Base-by-base conservation (phyloP, 2,329 filamentous ascomycete genomes). In the Salinomyces thailandicus region DNA sequence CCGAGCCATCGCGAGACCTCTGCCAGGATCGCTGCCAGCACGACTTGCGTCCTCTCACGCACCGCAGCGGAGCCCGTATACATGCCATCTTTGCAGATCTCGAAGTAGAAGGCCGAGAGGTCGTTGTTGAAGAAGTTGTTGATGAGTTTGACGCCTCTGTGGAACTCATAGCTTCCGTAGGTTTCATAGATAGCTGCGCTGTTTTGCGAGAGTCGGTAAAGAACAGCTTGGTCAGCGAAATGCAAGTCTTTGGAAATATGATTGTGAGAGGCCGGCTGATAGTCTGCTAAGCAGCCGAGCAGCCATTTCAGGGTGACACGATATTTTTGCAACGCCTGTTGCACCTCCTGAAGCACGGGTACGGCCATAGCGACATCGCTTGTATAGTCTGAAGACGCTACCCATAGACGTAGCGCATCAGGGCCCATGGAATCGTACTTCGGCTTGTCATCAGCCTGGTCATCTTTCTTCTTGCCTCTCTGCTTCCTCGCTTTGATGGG, bases 71-170 rank as follows among this genome's bases (percentile, higher is more conserved):
- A 74, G 18, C 82, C 84, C 31, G 87, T 91, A 64, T 98, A 98
- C 1, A 96, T 68, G 3, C 85, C 72, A 53, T 98, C 91, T 61
- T 98, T 98, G 50, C 87, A 70, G 0, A 83, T 78, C 60, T 98
- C 91, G 39, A 98, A 76, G 59, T 96, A 98, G 59, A 95, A 93
- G 0, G 89, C 81, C 0, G 86, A 95, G 16, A 98, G 71, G 48
- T 95, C 84, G 16, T 71, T 77, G 37, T 78, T 77, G 41, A 93
- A 71, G 79, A 87, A 95, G 44, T 75, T 74, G 59, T 87, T 93
- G 45, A 96, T 69, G 3, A 72, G 62, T 41, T 69, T 75, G 5
- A 86, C 67, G 9, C 73, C 87, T 59, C 77, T 82, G 69, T 85
- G 80, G 60, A 94, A 95, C 53, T 94, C 84, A 54, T 84, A 81